Conservation (phyloP, 331 rosid species). For the Prunus yedoensis region DNA sequence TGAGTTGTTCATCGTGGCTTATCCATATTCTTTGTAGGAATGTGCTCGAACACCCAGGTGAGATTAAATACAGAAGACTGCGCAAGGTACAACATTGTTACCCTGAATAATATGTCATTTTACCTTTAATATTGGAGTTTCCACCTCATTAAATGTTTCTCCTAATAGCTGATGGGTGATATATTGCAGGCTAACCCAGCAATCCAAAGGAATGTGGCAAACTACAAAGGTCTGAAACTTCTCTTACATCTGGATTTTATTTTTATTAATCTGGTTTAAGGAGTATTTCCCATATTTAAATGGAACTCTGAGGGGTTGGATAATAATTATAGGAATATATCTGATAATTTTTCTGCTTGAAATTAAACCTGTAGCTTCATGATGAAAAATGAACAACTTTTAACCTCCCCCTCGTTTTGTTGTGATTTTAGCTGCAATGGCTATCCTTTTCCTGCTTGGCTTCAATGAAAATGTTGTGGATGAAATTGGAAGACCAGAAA, state of each 20-base stretch:
- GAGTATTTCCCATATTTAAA: not conserved
- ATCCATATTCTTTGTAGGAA: slow-evolving; percentile 53
- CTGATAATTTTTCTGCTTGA: not conserved
- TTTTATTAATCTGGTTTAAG: slow-evolving; percentile 1
- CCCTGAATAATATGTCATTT: not conserved
- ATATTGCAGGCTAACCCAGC: slow-evolving; percentile 80
- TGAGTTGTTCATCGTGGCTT: not conserved
- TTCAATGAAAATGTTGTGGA: slow-evolving; percentile 69
- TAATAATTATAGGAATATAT: not conserved
- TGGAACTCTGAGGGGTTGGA: not conserved
- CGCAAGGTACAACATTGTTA: slow-evolving; percentile 57
- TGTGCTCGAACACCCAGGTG: slow-evolving; percentile 77
- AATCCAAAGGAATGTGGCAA: slow-evolving; percentile 62
- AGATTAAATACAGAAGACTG: slow-evolving; percentile 62
- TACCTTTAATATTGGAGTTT: slow-evolving; percentile 3
- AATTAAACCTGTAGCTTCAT: not conserved
- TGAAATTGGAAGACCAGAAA: slow-evolving; percentile 66
- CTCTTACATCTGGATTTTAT: slow-evolving; percentile 12
- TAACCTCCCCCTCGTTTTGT: not conserved
- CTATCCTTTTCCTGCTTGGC: slow-evolving; percentile 62
- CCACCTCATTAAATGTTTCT: not conserved
- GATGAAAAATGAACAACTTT: not conserved
- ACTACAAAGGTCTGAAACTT: slow-evolving; percentile 62
- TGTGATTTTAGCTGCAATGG: slow-evolving; percentile 76
- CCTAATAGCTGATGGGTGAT: slow-evolving; percentile 16